Evolutionary conservation across 306 rosid species (phyloP), one percentile per base, ranked within the genome.

Genomic region (Vigna mungo): DNA sequence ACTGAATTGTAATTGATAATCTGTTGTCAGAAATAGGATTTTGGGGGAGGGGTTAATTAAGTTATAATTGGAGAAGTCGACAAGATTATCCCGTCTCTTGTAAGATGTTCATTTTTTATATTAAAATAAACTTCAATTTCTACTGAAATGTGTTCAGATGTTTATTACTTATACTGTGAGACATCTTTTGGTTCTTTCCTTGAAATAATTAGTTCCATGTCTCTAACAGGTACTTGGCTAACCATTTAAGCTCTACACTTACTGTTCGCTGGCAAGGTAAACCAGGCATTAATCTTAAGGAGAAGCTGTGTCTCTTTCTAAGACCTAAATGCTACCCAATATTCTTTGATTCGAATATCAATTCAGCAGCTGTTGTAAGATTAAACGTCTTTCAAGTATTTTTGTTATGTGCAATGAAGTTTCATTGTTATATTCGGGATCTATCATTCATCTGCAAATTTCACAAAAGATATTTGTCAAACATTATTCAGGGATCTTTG

Each of bases 291-390:
- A 72, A 17, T 69, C 77, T 92, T 46, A 77, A 85, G 89, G 62
- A 74, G 81, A 94, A 87, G 84, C 59, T 94, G 80, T 66, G 90
- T 52, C 72, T 62, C 82, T 94, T 83, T 78, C 75, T 94, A 82
- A 88, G 90, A 78, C 93, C 97, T 9, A 94, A 92, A 85, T 92
- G 98, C 59, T 93, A 92, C 88, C 90, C 96, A 6, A 74, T 94
- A 74, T 94, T 92, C 86, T 94, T 84, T 2, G 97, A 92, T 87
- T 84, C 90, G 70, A 92, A 94, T 66, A 87, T 94, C 76, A 94
- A 94, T 81, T 90, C 97, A 12, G 92, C 88, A 20, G 91, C 83
- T 76, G 95, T 89, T 75, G 93, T 94, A 80, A 88, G 92, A 87
- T 82, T 94, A 71, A 94, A 94, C 67, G 72, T 89, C 78, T 92